A percentile compares a stretch with the other conserved stretches of the same genome.
These are phyloP conservation scores for Zygnema cylindricum DNA, from an alignment of 139 green algal species.

Conservation along the genomic window DNA sequence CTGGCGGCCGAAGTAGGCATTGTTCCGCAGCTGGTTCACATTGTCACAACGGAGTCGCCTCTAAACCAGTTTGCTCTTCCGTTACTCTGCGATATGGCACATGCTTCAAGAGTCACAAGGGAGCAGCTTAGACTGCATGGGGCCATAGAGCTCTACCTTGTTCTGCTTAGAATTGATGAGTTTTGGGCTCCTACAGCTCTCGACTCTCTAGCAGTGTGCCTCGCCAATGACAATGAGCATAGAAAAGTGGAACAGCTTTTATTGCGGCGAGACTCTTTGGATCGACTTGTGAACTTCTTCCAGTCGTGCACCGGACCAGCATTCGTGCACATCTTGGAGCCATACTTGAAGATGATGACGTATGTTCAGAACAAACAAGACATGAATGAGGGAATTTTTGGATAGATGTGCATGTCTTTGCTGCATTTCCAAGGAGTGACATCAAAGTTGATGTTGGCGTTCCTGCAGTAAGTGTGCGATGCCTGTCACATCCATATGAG, in stretches of 20 bases:
- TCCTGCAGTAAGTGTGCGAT: not conserved
- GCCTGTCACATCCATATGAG: too few species aligned
- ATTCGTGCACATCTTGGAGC: conserved; percentile 41
- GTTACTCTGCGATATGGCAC: conserved; percentile 61
- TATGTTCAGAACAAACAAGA: too few species aligned
- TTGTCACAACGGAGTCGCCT: conserved; percentile 35
- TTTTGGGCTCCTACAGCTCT: conserved; percentile 47
- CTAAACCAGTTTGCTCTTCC: conserved; percentile 60
- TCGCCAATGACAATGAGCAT: conserved; percentile 58
- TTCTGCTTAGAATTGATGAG: conserved; percentile 40
- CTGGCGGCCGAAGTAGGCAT: conserved; percentile 56
- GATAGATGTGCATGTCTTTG: too few species aligned
- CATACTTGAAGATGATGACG: conserved; percentile 57
- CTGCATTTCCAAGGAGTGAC: too few species aligned
- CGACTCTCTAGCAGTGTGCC: conserved; percentile 44
- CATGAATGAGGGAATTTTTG: too few species aligned
- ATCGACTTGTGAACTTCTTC: conserved; percentile 50
- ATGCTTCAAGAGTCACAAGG: conserved; percentile 39
- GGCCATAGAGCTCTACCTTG: conserved; percentile 61
- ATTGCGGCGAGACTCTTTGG: conserved; percentile 35
- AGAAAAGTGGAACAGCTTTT: conserved; percentile 53
- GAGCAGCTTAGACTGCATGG: conserved; percentile 49
- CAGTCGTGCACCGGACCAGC: not conserved
- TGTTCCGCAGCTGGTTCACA: conserved; percentile 38
- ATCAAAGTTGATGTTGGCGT: not conserved